Evolutionary conservation across 108 stramenopile genomes (phyloP), one percentile per base, ranked within the genome.

Genomic region (Skeletonema marinoi): DNA sequence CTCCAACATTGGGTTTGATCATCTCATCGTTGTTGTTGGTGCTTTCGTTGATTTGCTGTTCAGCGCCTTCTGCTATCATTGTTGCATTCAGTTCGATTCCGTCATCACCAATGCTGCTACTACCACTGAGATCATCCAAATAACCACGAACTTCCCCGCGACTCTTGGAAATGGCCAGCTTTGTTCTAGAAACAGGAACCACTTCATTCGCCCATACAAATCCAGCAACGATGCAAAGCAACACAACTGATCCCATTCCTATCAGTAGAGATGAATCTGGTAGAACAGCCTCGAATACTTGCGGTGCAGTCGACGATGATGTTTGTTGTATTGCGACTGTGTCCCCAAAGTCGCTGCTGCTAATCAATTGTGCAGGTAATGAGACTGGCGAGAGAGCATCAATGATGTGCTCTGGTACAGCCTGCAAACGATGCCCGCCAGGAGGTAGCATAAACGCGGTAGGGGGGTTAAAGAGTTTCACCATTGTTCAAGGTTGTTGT

Each of bases 81-180:
- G 71, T 46, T 14, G 21, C 16, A 4, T 42, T 16, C 59, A 71
- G 35, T 21, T 30, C 58, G 36, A 66, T 59, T 36, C 42, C 32
- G 7, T 13, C 48, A 13, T 74, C 76, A 51, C 17, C 84, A 12
- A 4, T 13, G 13, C 66, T 66, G 17, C 54, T 60, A 13, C 62
- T 42, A 6, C 61, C 68, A 51, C 58, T 35, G 4, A 94, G 83
- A 39, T 89, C 93, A 50, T 94, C 91, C 59, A 94, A 70, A 73
- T 94, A 94, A 48, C 88, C 78, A 58, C 85, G 87, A 32, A 94
- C 87, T 50, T 86, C 83, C 10, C 77, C 75, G 14, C 86, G 74
- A 66, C 69, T 84, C 51, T 94, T 94, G 42, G 88, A 86, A 38
- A 92, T 78, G 2, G 93, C 93, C 25, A 94, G 72, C 33, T 94